A percentile compares a stretch with the other conserved stretches of the same genome.
phyloP scores from a whole-genome alignment of 805 yeast genomes.

The Pichia kluyveri region DNA sequence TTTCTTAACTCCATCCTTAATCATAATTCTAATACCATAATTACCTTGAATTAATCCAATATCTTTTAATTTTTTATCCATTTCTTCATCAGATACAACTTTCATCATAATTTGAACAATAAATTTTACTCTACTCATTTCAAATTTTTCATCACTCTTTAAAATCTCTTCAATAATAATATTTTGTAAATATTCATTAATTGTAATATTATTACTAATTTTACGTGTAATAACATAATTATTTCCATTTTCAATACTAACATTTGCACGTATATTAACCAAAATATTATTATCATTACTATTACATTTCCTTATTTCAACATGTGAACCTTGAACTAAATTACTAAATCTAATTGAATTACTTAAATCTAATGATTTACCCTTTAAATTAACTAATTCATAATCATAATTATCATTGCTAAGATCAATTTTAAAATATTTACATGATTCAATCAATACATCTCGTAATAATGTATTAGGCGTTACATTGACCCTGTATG shows the following conservation, averaged over 20 bases:
- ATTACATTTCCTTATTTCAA: conserved; percentile 18
- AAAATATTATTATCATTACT: background rate
- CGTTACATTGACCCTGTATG: conserved; percentile 23
- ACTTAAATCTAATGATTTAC: conserved; percentile 22
- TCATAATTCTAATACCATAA: background rate
- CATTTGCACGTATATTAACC: background rate
- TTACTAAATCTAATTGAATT: conserved; percentile 35
- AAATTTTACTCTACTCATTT: background rate
- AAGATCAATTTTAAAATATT: conserved; percentile 25
- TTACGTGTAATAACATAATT: background rate
- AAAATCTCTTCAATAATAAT: background rate
- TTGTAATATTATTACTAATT: background rate
- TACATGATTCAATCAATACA: conserved; percentile 23
- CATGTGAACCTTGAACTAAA: conserved; percentile 35
- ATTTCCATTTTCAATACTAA: background rate
- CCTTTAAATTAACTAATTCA: conserved; percentile 3
- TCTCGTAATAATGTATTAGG: conserved; percentile 30
- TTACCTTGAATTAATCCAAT: background rate
- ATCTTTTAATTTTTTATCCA: background rate
- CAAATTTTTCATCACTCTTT: background rate
- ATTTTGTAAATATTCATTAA: background rate
- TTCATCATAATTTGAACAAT: background rate
- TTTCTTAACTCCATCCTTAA: background rate
- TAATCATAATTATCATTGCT: background rate
- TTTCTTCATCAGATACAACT: background rate